Conservation (phyloP, 306 rosid species). For the Cicer yamashitae region DNA sequence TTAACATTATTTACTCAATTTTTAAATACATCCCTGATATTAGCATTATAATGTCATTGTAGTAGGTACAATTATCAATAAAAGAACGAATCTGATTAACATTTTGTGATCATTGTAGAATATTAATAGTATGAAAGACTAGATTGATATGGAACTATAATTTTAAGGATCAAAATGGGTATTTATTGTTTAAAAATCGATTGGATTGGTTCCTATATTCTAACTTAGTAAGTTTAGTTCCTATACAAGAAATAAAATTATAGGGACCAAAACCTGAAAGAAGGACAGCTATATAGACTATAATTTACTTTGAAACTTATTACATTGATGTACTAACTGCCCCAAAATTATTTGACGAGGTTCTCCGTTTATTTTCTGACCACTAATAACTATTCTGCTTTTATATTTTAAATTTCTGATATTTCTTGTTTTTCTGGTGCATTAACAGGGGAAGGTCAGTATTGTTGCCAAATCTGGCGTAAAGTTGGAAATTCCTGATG, state of each 20-base stretch:
- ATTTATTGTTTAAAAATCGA: neutral
- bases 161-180: neutral
- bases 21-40: neutral
- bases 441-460: slow-evolving; percentile 73
- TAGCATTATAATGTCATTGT: neutral
- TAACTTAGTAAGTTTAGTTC: neutral
- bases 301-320: neutral
- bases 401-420: neutral
- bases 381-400: neutral
- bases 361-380: slow-evolving; percentile 1
- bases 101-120: neutral
- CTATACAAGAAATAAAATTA: neutral
- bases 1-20: too few relatives aligned
- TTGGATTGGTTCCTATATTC: neutral
- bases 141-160: neutral
- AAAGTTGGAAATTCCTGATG: slow-evolving; percentile 80
- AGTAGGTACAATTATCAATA: neutral
- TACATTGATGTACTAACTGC: slow-evolving; percentile 10
- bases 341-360: neutral
- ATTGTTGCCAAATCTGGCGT: slow-evolving; percentile 64
- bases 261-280: neutral
- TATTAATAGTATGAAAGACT: neutral
- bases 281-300: neutral
- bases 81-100: neutral
- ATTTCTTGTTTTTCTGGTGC: slow-evolving; percentile 36